A percentile compares a stretch with the other conserved stretches of the same genome.
Evolutionary conservation across 352 stramenopile species (phyloP).

Genomic region (Globisporangium echinulatum): DNA sequence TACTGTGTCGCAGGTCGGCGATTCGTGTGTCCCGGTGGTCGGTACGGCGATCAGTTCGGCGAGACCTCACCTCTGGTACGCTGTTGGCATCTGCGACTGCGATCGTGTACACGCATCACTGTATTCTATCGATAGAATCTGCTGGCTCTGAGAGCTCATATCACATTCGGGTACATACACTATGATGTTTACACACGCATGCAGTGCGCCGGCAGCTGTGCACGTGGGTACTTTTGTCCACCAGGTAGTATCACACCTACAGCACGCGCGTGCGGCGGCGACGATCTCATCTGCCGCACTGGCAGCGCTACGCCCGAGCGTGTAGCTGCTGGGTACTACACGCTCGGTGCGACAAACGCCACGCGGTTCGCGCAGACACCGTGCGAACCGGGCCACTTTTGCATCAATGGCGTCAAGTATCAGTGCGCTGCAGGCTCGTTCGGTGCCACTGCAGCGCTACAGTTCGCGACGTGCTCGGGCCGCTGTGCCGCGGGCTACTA

Average conservation of each 20-base stretch:
- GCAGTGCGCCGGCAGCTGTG: constrained; percentile 54
- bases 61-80: constrained; percentile 30
- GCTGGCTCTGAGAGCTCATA: background rate
- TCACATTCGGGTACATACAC: no score
- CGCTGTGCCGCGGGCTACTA: constrained; percentile 54
- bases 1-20: constrained; percentile 56
- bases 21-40: constrained; percentile 52
- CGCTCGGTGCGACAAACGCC: constrained; percentile 39
- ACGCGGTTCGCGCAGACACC: constrained; percentile 54
- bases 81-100: no score
- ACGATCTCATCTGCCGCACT: constrained; percentile 30
- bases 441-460: constrained; percentile 37
- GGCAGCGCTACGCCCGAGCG: constrained; percentile 20
- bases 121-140: no score
- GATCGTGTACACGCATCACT: no score
- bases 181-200: background rate
- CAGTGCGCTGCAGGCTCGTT: constrained; percentile 74
- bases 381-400: constrained; percentile 78
- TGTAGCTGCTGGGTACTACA: constrained; percentile 51
- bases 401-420: constrained; percentile 46
- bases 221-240: constrained; percentile 62
- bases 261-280: constrained; percentile 33
- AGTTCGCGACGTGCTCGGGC: constrained; percentile 42
- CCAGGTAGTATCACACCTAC: constrained; percentile 35
- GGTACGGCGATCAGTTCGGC: constrained; percentile 34